These are phyloP conservation scores for Obelidium mucronatum DNA, from an alignment of 192 early-diverging fungal species.

Conservation along the genomic window DNA sequence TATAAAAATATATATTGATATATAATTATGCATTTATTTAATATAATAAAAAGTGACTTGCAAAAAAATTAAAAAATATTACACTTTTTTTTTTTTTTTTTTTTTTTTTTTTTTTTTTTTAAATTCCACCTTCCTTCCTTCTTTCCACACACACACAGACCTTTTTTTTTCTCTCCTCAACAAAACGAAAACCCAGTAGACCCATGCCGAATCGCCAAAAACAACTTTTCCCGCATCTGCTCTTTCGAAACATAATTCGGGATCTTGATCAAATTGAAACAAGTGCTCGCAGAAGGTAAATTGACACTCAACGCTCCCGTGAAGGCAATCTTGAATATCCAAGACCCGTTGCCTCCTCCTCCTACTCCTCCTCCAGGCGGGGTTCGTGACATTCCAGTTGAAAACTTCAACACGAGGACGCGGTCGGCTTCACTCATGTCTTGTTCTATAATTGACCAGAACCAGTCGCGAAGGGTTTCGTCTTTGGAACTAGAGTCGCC, in stretches of 20 bases:
- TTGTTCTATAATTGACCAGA: conserved; percentile 15
- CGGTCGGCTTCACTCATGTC: conserved; percentile 21
- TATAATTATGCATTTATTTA: too few species aligned
- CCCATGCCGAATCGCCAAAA: conserved; percentile 24
- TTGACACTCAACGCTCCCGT: background rate
- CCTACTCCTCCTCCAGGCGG: background rate
- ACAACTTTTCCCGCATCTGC: conserved; percentile 22
- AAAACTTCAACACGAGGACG: conserved; percentile 22
- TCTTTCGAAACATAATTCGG: conserved; percentile 26
- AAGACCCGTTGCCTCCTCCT: background rate
- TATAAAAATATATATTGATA: too few species aligned
- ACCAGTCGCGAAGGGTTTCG: conserved; percentile 11
- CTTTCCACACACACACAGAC: too few species aligned
- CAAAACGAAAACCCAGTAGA: conserved; percentile 20
- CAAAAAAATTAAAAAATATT: too few species aligned
- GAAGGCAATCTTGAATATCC: conserved; percentile 6
- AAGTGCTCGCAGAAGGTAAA: conserved; percentile 24
- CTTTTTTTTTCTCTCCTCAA: conserved; percentile 6
- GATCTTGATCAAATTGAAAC: conserved; percentile 24
- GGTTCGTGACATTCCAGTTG: conserved; percentile 3
- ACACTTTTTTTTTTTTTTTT: too few species aligned
- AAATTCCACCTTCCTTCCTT: too few species aligned
- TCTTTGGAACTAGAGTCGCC: background rate
- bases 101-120: too few species aligned
- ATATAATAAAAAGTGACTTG: too few species aligned